phyloP scores from a whole-genome alignment of 2,329 filamentous ascomycete species.

The Dothistroma pini region DNA sequence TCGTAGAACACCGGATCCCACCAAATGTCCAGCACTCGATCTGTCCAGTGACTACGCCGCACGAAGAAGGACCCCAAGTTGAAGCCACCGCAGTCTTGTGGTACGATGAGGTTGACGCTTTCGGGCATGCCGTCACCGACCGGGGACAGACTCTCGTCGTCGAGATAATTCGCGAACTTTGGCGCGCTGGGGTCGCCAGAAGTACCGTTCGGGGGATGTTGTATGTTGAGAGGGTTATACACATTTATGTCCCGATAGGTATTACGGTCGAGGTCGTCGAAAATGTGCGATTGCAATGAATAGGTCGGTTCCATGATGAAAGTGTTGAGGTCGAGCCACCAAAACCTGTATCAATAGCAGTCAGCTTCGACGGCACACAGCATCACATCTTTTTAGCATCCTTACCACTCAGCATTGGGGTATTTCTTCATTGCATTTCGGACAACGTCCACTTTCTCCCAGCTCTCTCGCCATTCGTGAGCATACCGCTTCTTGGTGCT shows the following conservation, averaged over 20 bases:
- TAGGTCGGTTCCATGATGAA: slow-evolving; percentile 95
- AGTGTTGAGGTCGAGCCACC: slow-evolving; percentile 98
- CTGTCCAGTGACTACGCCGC: slow-evolving; percentile 79
- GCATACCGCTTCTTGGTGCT: slow-evolving; percentile 98
- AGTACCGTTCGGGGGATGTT: slow-evolving; percentile 65
- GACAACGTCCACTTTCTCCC: slow-evolving; percentile 97
- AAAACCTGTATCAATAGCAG: slow-evolving; percentile 66
- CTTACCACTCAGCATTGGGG: slow-evolving; percentile 89
- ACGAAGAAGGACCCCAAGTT: slow-evolving; percentile 96
- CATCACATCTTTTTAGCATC: not conserved
- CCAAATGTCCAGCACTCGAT: slow-evolving; percentile 90
- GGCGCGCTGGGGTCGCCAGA: slow-evolving; percentile 43
- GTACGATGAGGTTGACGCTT: slow-evolving; percentile 82
- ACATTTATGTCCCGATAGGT: slow-evolving; percentile 94
- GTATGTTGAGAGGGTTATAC: slow-evolving; percentile 93
- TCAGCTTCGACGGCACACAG: not conserved
- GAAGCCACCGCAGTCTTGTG: slow-evolving; percentile 94
- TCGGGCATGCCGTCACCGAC: slow-evolving; percentile 71
- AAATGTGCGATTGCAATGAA: slow-evolving; percentile 86
- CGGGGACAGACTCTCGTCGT: slow-evolving; percentile 66
- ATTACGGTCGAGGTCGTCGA: slow-evolving; percentile 69
- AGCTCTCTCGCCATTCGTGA: slow-evolving; percentile 98
- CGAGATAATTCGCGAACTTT: slow-evolving; percentile 58
- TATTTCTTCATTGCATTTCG: slow-evolving; percentile 88
- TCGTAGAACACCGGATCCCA: slow-evolving; percentile 98